Evolutionary conservation across 163 green algal species (phyloP).

Genomic region (Prototheca wickerhamii): DNA sequence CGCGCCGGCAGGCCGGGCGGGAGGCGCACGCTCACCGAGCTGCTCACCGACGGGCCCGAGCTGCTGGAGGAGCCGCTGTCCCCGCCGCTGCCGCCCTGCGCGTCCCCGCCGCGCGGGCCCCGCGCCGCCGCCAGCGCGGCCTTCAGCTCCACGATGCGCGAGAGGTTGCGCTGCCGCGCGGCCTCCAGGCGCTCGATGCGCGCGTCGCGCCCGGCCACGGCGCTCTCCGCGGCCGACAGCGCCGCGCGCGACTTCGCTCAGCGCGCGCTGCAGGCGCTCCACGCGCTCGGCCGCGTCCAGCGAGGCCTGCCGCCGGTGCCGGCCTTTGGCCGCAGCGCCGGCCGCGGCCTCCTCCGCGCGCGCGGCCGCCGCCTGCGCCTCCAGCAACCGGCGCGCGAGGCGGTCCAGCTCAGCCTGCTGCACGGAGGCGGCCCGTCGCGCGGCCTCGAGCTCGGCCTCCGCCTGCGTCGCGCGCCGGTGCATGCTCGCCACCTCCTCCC

Average conservation of each 20-base stretch:
- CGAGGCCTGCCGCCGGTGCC: not conserved
- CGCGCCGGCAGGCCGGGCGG: too few relatives aligned
- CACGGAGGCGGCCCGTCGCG: not conserved
- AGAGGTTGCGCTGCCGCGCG: not conserved
- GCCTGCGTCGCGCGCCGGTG: not conserved
- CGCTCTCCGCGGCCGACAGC: not conserved
- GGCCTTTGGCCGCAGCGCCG: not conserved
- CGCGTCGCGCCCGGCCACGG: not conserved
- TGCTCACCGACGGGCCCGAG: too few relatives aligned
- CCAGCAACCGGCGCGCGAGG: not conserved
- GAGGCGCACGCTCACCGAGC: too few relatives aligned
- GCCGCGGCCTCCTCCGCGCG: not conserved
- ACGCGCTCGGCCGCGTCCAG: not conserved
- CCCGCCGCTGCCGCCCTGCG: too few relatives aligned
- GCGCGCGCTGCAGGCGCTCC: not conserved
- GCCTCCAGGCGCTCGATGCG: not conserved
- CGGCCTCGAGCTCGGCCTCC: not conserved
- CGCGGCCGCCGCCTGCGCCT: not conserved
- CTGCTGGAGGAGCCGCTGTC: not conserved
- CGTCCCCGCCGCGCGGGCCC: too few relatives aligned
- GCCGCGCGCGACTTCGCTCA: not conserved
- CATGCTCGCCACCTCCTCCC: not conserved
- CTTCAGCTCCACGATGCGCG: not conserved
- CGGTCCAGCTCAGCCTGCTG: constrained; percentile 2
- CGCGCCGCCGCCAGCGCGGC: not conserved